Evolutionary conservation across 805 yeast species (phyloP).

Genomic region (Zygosaccharomyces bailii): DNA sequence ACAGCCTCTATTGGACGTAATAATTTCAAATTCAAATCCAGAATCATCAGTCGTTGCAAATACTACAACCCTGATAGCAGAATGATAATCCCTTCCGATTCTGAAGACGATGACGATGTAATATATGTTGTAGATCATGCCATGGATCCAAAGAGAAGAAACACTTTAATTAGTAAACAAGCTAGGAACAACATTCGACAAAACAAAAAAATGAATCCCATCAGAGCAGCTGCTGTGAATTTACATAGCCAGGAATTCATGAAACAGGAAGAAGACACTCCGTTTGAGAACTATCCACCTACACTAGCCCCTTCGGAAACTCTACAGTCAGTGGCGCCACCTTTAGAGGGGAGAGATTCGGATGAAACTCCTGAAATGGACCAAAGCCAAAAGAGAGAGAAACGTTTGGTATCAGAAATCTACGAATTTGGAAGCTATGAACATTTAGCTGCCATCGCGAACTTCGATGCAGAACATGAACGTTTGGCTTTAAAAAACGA

Average conservation of each 20-base stretch:
- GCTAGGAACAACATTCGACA: slow-evolving; percentile 17
- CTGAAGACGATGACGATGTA: slow-evolving; percentile 14
- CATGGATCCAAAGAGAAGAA: slow-evolving; percentile 27
- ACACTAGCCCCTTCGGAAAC: background rate
- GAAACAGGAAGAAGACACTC: background rate
- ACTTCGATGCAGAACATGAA: background rate
- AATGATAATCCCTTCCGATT: slow-evolving; percentile 1
- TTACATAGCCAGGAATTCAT: background rate
- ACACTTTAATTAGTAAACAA: slow-evolving; percentile 20
- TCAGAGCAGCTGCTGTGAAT: slow-evolving; percentile 3
- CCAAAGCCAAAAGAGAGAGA: background rate
- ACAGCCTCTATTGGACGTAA: slow-evolving; percentile 6
- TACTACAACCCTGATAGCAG: slow-evolving; percentile 15
- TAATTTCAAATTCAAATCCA: slow-evolving; percentile 30
- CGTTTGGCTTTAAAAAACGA: background rate
- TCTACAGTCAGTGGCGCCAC: background rate
- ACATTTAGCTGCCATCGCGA: slow-evolving; percentile 6
- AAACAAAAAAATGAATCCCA: slow-evolving; percentile 1
- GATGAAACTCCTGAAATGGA: background rate
- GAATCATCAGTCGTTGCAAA: slow-evolving; percentile 23
- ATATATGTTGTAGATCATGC: slow-evolving; percentile 12
- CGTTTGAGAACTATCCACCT: background rate
- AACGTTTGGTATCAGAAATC: background rate
- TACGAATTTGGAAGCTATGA: slow-evolving; percentile 5
- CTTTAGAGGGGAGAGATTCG: background rate